Percentiles rank a stretch among this genome's conserved stretches.
Evolutionary conservation across 495 filamentous ascomycete species (phyloP).

Genomic region (Recurvomyces mirabilis): DNA sequence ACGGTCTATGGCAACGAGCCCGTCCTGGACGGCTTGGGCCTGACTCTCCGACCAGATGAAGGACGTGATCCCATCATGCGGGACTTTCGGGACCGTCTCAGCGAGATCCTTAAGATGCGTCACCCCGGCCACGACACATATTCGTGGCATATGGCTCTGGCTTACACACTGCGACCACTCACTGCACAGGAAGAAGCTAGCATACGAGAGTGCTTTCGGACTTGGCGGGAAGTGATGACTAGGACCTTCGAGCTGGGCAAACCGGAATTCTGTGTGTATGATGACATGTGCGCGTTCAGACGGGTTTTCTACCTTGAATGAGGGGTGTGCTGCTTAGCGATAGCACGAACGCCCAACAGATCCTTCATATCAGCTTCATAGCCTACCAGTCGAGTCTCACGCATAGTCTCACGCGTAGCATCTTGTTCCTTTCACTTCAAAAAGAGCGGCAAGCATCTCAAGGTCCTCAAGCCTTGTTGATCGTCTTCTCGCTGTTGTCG

Average conservation of each 20-base stretch:
- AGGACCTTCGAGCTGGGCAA: not conserved
- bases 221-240: not conserved
- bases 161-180: not conserved
- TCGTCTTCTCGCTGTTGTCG: too few relatives aligned
- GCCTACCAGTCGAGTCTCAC: too few relatives aligned
- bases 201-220: not conserved
- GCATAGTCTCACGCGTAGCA: too few relatives aligned
- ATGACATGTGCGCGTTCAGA: slow-evolving; percentile 1
- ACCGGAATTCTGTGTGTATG: slow-evolving; percentile 1
- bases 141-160: not conserved
- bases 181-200: not conserved
- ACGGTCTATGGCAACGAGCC: not conserved
- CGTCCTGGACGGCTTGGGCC: not conserved
- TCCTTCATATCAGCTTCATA: too few relatives aligned
- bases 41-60: not conserved
- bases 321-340: too few relatives aligned
- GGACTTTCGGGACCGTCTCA: not conserved
- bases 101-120: not conserved
- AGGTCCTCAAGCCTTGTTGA: too few relatives aligned
- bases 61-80: not conserved
- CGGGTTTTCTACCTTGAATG: not conserved
- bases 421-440: too few relatives aligned
- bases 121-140: not conserved
- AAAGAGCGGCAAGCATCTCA: too few relatives aligned
- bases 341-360: too few relatives aligned